Base-by-base conservation (phyloP, 352 stramenopile species). In the Globisporangium orthogonon region DNA sequence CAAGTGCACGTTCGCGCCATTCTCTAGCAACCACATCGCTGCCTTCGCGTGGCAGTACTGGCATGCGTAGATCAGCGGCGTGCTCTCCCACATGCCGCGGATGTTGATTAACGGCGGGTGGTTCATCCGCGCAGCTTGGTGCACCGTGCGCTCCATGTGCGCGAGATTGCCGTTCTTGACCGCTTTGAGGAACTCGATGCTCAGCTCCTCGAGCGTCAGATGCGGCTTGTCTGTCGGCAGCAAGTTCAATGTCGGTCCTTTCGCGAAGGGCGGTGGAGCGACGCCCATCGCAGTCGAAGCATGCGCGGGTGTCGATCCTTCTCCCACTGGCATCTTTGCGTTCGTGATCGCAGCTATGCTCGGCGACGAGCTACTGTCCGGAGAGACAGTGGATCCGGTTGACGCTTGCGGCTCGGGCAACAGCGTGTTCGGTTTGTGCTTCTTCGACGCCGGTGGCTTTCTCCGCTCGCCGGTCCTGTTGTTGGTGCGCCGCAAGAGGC, bases 71-170 rank as follows among this genome's bases (percentile, higher is more conserved):
- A 93, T 77, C 18, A 93, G 62, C 28, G 83, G 83, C 30, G 83
- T 93, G 56, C 80, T 90, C 29, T 91, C 83, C 83, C 83, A 93
- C 83, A 93, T 93, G 31, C 80, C 80, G 33, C 80, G 74, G 15
- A 86, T 72, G 45, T 91, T 85, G 47, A 89, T 55, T 17, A 87
- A 55, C 10, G 60, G 31, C 28, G 39, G n/a, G 23, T 40, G 33
- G 9, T 61, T 60, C 2, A 29, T 18, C 11, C 55, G 29, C 1
- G 54, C 39, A 13, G 66, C 52, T 14, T 52, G 49, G 29, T 54
- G 49, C 17, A 18, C 47, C 13, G 61, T 13, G 31, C 54, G 28
- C 49, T 74, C 65, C 62, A 89, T 78, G 35, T 56, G 37, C 23
- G 52, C 18, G 17, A 79, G 60, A 58, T 85, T 73, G 43, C 78